Conservation (phyloP, 768 basidiomycete species). For the Lentinula sp. region DNA sequence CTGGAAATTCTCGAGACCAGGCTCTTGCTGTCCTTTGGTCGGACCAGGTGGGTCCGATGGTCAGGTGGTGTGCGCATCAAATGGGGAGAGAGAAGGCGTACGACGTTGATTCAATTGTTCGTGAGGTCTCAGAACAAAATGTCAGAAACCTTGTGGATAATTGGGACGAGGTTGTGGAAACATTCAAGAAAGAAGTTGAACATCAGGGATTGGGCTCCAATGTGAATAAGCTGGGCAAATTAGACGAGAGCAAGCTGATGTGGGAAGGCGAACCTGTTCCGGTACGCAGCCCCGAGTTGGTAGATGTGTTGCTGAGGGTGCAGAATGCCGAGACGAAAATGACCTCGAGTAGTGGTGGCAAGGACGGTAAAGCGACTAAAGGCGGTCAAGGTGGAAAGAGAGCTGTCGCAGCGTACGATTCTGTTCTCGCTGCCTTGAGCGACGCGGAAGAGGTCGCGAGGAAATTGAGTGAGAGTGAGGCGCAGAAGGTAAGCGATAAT, state of each 20-base stretch:
- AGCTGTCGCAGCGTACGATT: slow-evolving; percentile 83
- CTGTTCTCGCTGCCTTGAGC: slow-evolving; percentile 74
- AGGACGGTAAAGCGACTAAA: slow-evolving; percentile 19
- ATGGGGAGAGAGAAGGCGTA: slow-evolving; percentile 74
- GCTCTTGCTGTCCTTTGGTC: slow-evolving; percentile 79
- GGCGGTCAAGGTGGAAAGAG: slow-evolving; percentile 49
- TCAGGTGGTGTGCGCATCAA: slow-evolving; percentile 89
- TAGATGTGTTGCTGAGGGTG: slow-evolving; percentile 78
- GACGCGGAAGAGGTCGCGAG: slow-evolving; percentile 86
- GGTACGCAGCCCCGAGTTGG: slow-evolving; percentile 85
- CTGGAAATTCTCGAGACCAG: slow-evolving; percentile 75
- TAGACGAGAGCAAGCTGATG: slow-evolving; percentile 40
- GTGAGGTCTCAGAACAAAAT: slow-evolving; percentile 52
- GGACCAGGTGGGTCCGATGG: slow-evolving; percentile 87
- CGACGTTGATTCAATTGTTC: slow-evolving; percentile 71
- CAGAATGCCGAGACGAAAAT: slow-evolving; percentile 71
- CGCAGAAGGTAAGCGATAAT: slow-evolving; percentile 58
- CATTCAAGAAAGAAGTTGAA: slow-evolving; percentile 39
- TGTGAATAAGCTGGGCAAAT: slow-evolving; percentile 34
- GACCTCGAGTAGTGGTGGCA: slow-evolving; percentile 21
- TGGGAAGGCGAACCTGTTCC: slow-evolving; percentile 87
- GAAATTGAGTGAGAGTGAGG: slow-evolving; percentile 74
- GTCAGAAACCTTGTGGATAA: slow-evolving; percentile 58
- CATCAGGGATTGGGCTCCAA: slow-evolving; percentile 24
- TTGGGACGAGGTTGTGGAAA: slow-evolving; percentile 47